phyloP scores from a whole-genome alignment of 768 basidiomycete species.

The Russula earlei region DNA sequence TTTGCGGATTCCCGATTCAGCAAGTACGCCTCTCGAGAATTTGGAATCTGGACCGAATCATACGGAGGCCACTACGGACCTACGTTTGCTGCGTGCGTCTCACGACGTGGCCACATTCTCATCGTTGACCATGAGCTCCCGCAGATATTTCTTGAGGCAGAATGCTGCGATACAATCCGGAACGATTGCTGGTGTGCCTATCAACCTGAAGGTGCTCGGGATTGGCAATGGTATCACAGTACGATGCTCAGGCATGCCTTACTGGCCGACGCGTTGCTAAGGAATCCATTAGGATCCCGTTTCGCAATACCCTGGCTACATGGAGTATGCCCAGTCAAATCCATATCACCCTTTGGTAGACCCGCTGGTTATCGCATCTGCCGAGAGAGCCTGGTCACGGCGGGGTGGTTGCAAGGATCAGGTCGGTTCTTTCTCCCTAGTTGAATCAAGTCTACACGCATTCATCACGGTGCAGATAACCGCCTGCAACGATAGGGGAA shows the following conservation, averaged over 20 bases:
- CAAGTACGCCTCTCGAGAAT: conserved; percentile 34
- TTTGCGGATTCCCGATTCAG: conserved; percentile 45
- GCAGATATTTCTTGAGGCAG: conserved; percentile 44
- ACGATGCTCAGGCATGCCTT: conserved; percentile 11
- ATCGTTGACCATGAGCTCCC: background rate
- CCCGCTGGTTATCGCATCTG: conserved; percentile 31
- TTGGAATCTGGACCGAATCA: conserved; percentile 61
- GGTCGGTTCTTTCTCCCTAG: conserved; percentile 25
- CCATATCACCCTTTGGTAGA: conserved; percentile 46
- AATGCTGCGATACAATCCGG: conserved; percentile 47
- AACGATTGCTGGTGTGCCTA: conserved; percentile 33
- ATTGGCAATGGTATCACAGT: conserved; percentile 57
- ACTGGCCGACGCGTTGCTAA: background rate
- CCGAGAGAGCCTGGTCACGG: conserved; percentile 35
- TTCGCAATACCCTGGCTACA: conserved; percentile 49
- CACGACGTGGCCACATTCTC: background rate
- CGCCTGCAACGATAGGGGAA: conserved; percentile 40
- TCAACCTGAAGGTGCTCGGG: conserved; percentile 54
- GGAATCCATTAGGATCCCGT: conserved; percentile 28
- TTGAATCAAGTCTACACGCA: background rate
- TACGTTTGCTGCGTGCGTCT: conserved; percentile 27
- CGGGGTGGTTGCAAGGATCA: conserved; percentile 41
- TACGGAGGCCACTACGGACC: conserved; percentile 35
- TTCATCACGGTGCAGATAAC: conserved; percentile 33
- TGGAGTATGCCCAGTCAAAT: conserved; percentile 45